Conservation (phyloP, 106 monocot species). For the Dendrobium huoshanense region DNA sequence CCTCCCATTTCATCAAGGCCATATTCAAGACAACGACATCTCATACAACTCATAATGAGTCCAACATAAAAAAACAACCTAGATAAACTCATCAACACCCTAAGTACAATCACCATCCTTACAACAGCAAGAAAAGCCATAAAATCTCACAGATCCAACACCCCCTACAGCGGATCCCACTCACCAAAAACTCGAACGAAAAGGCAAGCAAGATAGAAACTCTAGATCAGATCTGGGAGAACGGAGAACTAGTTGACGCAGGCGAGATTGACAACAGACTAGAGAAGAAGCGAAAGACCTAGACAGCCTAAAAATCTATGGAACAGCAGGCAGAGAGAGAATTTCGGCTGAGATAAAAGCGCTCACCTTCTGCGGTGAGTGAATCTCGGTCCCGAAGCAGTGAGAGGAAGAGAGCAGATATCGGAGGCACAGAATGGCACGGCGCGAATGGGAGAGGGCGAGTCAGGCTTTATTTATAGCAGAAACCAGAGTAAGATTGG, state of each 20-base stretch:
- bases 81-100: not conserved
- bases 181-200: not conserved
- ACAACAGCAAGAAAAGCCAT: not conserved
- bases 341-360: not conserved
- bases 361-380: conserved; percentile 6
- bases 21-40: not conserved
- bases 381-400: conserved; percentile 6
- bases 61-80: not conserved
- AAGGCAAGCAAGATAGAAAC: not conserved
- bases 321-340: not conserved
- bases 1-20: not conserved
- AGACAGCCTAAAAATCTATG: not conserved
- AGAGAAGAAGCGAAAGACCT: no score
- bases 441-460: conserved; percentile 12
- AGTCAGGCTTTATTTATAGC: conserved; percentile 17
- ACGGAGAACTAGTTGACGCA: not conserved
- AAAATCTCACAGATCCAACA: not conserved
- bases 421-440: conserved; percentile 3
- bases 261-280: not conserved
- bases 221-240: conserved; percentile 1
- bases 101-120: not conserved
- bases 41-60: not conserved
- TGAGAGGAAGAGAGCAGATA: conserved; percentile 4
- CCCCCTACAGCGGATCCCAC: not conserved
- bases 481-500: not conserved